These are phyloP conservation scores for Raphanus sativus DNA, from an alignment of 345 rosid genomes.

Conservation along the genomic window DNA sequence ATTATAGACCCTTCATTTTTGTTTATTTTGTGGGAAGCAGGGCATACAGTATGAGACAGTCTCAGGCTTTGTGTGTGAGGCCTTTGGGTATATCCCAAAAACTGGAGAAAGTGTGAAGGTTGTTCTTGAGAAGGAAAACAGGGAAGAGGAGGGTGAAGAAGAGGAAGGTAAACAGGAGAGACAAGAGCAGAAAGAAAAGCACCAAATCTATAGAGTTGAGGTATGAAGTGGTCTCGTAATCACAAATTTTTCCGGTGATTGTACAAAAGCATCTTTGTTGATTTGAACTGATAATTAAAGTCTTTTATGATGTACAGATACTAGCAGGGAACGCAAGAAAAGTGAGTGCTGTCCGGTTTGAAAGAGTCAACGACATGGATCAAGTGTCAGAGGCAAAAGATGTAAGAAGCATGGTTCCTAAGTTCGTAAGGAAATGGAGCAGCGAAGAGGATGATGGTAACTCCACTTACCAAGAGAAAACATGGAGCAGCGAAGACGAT, in stretches of 20 bases:
- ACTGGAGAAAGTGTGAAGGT: conserved; percentile 80
- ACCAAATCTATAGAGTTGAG: conserved; percentile 75
- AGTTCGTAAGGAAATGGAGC: conserved; percentile 75
- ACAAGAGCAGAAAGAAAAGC: conserved; percentile 57
- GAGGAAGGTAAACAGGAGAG: conserved; percentile 55
- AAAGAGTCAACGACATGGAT: conserved; percentile 50
- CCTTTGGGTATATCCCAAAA: conserved; percentile 90
- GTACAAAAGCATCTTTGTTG: not conserved
- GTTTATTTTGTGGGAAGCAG: conserved; percentile 38
- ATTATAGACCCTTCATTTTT: not conserved
- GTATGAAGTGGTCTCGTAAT: conserved; percentile 34
- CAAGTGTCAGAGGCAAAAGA: conserved; percentile 45
- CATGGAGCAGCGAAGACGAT: conserved; percentile 67
- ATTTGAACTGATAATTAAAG: not conserved
- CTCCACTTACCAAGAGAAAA: conserved; percentile 34
- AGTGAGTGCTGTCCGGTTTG: conserved; percentile 81
- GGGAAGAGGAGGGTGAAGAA: conserved; percentile 58
- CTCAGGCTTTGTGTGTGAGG: conserved; percentile 85
- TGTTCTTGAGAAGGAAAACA: conserved; percentile 62
- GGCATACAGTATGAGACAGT: conserved; percentile 93
- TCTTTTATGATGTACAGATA: conserved; percentile 50
- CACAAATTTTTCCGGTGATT: not conserved
- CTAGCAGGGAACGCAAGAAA: conserved; percentile 92
- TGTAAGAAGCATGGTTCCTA: conserved; percentile 71
- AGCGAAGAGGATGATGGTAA: conserved; percentile 61